A percentile compares a stretch with the other conserved stretches of the same genome.
These are phyloP conservation scores for Knufia fluminis DNA, from an alignment of 2,329 filamentous ascomycete species.

Conservation along the genomic window DNA sequence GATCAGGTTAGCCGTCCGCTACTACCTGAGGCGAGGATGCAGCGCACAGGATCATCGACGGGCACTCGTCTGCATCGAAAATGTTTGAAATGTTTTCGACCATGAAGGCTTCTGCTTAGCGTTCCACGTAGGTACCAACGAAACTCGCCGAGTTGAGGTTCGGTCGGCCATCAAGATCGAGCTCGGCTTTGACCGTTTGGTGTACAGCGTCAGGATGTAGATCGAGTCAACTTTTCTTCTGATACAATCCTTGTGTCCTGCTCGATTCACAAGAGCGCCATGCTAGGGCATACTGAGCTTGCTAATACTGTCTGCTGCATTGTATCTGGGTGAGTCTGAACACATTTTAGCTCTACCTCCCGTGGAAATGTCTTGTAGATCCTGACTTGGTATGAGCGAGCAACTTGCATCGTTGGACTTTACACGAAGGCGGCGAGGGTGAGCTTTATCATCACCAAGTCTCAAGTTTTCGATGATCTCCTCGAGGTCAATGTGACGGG, in stretches of 20 bases:
- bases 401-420: slow-evolving; percentile 18
- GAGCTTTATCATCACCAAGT: slow-evolving; percentile 20
- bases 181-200: slow-evolving; percentile 54
- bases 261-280: slow-evolving; percentile 21
- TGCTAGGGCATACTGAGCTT: slow-evolving; percentile 28
- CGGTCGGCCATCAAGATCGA: slow-evolving; percentile 56
- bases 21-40: too few species aligned
- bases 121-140: slow-evolving; percentile 64
- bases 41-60: slow-evolving; percentile 31
- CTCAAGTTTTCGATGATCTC: slow-evolving; percentile 24
- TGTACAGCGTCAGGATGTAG: slow-evolving; percentile 51
- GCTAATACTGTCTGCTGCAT: slow-evolving; percentile 26
- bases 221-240: slow-evolving; percentile 9
- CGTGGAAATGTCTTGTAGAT: too few species aligned
- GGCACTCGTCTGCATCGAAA: slow-evolving; percentile 58
- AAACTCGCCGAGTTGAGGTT: slow-evolving; percentile 61
- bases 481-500: slow-evolving; percentile 25
- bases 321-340: slow-evolving; percentile 26
- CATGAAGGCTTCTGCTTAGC: slow-evolving; percentile 55
- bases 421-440: slow-evolving; percentile 24
- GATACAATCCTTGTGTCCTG: neutral
- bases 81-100: slow-evolving; percentile 60
- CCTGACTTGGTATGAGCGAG: slow-evolving; percentile 23
- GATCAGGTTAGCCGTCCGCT: neutral
- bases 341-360: too few species aligned